Percentiles rank a stretch among this genome's conserved stretches.
These are phyloP conservation scores for Mycogone perniciosa DNA, from an alignment of 2,329 filamentous ascomycete genomes.

Conservation along the genomic window DNA sequence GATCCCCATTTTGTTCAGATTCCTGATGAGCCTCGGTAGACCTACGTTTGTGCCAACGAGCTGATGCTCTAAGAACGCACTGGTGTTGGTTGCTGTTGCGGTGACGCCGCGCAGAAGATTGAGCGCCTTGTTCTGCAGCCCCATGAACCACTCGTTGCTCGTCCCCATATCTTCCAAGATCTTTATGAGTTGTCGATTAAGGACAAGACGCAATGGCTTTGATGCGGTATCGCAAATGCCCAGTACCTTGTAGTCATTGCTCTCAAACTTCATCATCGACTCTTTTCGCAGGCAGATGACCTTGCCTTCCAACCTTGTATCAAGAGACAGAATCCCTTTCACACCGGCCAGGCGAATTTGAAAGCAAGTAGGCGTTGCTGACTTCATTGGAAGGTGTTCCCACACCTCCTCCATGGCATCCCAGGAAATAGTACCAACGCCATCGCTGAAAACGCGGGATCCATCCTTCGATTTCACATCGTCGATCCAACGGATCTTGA, in stretches of 20 bases:
- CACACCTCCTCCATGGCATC: slow-evolving; percentile 56
- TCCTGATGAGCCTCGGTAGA: slow-evolving; percentile 55
- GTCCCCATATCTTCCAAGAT: slow-evolving; percentile 75
- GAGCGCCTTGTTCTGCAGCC: slow-evolving; percentile 58
- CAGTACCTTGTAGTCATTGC: slow-evolving; percentile 46
- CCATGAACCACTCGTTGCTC: slow-evolving; percentile 50
- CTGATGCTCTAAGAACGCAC: slow-evolving; percentile 57
- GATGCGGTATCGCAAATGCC: slow-evolving; percentile 68
- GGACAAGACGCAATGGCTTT: slow-evolving; percentile 59
- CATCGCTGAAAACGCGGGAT: slow-evolving; percentile 66
- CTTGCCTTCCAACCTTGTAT: slow-evolving; percentile 52
- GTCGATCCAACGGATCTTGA: slow-evolving; percentile 29
- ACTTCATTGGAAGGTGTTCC: slow-evolving; percentile 41
- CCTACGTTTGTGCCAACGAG: slow-evolving; percentile 54
- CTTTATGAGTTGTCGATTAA: slow-evolving; percentile 80
- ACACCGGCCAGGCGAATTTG: slow-evolving; percentile 70
- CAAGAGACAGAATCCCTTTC: slow-evolving; percentile 73
- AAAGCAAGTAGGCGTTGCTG: slow-evolving; percentile 54
- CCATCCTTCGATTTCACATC: slow-evolving; percentile 48
- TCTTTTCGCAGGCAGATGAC: slow-evolving; percentile 54
- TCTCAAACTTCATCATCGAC: slow-evolving; percentile 77
- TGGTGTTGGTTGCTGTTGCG: slow-evolving; percentile 52
- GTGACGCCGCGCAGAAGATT: slow-evolving; percentile 54
- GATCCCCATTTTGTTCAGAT: slow-evolving; percentile 51
- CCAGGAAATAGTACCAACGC: slow-evolving; percentile 66